A percentile compares a stretch with the other conserved stretches of the same genome.
Evolutionary conservation across 2,329 filamentous ascomycete species (phyloP).

Genomic region (Ustulina deusta): DNA sequence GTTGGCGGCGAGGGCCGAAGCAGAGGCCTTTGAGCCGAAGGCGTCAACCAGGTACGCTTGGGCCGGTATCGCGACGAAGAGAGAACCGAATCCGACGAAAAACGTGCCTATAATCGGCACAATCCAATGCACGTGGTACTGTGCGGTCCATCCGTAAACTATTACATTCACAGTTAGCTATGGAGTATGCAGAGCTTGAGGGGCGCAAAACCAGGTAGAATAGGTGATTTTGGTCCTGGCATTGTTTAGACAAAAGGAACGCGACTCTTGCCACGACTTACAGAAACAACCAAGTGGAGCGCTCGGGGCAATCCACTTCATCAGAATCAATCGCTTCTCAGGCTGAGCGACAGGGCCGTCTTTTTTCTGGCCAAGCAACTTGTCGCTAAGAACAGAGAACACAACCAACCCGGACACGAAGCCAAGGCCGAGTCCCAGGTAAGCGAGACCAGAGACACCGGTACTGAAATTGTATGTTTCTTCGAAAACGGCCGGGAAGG

Average conservation of each 20-base stretch:
- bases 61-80: slow-evolving; percentile 28
- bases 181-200: not conserved
- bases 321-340: slow-evolving; percentile 33
- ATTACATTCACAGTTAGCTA: not conserved
- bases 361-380: slow-evolving; percentile 21
- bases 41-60: slow-evolving; percentile 34
- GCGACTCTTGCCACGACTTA: slow-evolving; percentile 5
- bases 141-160: slow-evolving; percentile 38
- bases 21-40: slow-evolving; percentile 32
- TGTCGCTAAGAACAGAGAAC: slow-evolving; percentile 35
- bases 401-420: slow-evolving; percentile 24
- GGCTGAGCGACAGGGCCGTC: slow-evolving; percentile 17
- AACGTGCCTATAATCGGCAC: slow-evolving; percentile 37
- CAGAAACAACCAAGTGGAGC: slow-evolving; percentile 31
- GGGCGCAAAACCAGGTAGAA: not conserved
- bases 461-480: slow-evolving; percentile 26
- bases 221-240: not conserved
- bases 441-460: slow-evolving; percentile 29
- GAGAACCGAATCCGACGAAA: slow-evolving; percentile 30
- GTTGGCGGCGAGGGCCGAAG: slow-evolving; percentile 34
- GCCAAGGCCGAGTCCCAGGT: slow-evolving; percentile 31
- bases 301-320: slow-evolving; percentile 37
- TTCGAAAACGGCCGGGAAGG: slow-evolving; percentile 33
- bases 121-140: slow-evolving; percentile 35
- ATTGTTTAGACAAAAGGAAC: not conserved